Evolutionary conservation across 768 basidiomycete species (phyloP).

Genomic region (Lactarius hatsudake): DNA sequence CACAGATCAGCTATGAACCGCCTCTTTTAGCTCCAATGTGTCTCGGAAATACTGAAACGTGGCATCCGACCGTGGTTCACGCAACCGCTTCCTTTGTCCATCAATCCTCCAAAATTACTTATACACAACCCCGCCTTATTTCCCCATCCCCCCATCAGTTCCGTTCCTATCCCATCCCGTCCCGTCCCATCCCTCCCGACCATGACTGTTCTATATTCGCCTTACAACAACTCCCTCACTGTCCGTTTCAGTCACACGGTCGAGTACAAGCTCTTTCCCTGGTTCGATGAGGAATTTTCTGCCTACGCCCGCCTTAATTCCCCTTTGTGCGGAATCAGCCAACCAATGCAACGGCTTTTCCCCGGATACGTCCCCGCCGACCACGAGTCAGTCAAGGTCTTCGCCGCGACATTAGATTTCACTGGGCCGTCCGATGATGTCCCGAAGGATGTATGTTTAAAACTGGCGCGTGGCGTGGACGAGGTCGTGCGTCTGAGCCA

Average conservation of each 20-base stretch:
- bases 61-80: neutral
- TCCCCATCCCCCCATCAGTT: neutral
- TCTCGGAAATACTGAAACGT: constrained; percentile 3
- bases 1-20: neutral
- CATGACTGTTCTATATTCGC: constrained; percentile 14
- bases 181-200: neutral
- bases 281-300: constrained; percentile 14
- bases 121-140: neutral
- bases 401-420: constrained; percentile 21
- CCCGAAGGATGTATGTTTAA: constrained; percentile 17
- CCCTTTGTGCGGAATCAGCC: constrained; percentile 10
- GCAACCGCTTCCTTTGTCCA: neutral
- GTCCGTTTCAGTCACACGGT: constrained; percentile 8
- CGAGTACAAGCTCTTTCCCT: constrained; percentile 18
- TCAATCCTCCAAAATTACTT: constrained; percentile 2
- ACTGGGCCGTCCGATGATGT: constrained; percentile 1
- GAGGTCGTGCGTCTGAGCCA: constrained; percentile 20
- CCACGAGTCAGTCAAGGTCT: neutral
- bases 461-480: constrained; percentile 20
- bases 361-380: neutral
- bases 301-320: constrained; percentile 14
- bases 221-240: constrained; percentile 6
- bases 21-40: constrained; percentile 4
- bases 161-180: neutral
- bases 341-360: constrained; percentile 9